Base-by-base conservation (phyloP, 768 basidiomycete genomes). In the Mrakia blollopis region DNA sequence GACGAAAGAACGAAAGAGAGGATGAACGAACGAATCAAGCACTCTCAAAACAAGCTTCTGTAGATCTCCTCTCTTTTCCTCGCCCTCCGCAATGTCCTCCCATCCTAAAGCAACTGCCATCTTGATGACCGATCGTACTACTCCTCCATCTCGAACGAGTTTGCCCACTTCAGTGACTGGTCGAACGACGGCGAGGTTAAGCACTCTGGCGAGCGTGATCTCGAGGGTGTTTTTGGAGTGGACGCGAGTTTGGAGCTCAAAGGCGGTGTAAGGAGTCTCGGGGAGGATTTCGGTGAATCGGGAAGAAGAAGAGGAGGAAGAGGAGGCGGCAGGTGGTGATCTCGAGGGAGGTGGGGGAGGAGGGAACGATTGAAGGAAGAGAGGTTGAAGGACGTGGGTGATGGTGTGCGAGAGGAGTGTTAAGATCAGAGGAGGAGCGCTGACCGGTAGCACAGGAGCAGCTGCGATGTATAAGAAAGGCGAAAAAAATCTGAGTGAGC, bases 71-170 rank as follows among this genome's bases (percentile, higher is more conserved):
- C 28, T 60, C 61, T 61, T 32, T 23, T 32, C 47, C 47, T 50
- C 47, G 4, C 16, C 47, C 52, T 21, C 35, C 5, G 47, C 30
- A 37, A 8, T 9, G 8, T 28, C 57, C 57, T 63, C 52, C 76
- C 76, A 77, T 7, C 76, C 76, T 7, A 77, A 16, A 0, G 52
- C 39, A 8, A 77, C 72, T 1, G 76, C 76, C 28, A 77, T 77
- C 37, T 61, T 72, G 50, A 77, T 63, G 18, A 77, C 65, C 2
- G 60, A 47, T 16, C 62, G 32, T 16, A 77, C 61, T 6, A 77
- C 72, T 0, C 76, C 76, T 35, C 71, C 76, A n/a, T 77, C 76
- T 23, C 76, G 62, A 18, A 77, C 71, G 8, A 77, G 72, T 50
- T 72, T 73, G 14, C 70, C 71, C 25, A 77, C 72, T 25, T 72